Evolutionary conservation across 139 green algal genomes (phyloP), one percentile per base, ranked within the genome.

Genomic region (Auxenochlorella pyrenoidosa): DNA sequence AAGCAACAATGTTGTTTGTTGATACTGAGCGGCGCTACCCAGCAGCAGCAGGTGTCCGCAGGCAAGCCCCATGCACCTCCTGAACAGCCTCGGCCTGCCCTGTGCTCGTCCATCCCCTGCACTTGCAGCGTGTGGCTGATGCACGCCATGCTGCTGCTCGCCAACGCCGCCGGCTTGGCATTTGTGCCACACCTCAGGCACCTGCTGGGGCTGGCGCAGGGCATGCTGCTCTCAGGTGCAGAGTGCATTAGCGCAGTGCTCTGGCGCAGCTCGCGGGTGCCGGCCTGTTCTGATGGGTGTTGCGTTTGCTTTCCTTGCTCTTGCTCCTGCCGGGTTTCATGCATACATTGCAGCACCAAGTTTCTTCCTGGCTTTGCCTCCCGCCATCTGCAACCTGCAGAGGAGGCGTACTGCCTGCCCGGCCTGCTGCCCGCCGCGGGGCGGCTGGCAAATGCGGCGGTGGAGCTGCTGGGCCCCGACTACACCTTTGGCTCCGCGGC

Each of bases 401-500:
- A 96, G 81, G 89, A 89, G 22, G 76, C 72, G 58, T 90, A 89
- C 59, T 71, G 24, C 26, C 79, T 87, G 79, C 88, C 93, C 2
- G 91, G 92, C 44, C 86, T 98, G 63, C 91, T 93, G 22, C 90
- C 95, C 16, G 90, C 88, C 0, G 90, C 93, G n/a, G 97, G 94
- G 0, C 94, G 95, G 36, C 87, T 99, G 43, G 96, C 95, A 71
- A 99, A 99, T 80, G 94, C 97, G 21, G 90, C 96, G 58, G 95
- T 99, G 30, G 96, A 93, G 28, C 92, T 97, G 59, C 91, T 99
- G 41, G 97, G 97, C 0, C 97, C 97, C 12, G 97, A 99, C 80
- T 93, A 98, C 60, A 87, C 82, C 0, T 93, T 94, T 24, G 96
- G 95, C 41, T 93, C 76, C 19, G 32, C 78, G 2, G 84, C 92